Evolutionary conservation across 805 yeast species (phyloP).

Genomic region (Starmerella potacharoeniae): DNA sequence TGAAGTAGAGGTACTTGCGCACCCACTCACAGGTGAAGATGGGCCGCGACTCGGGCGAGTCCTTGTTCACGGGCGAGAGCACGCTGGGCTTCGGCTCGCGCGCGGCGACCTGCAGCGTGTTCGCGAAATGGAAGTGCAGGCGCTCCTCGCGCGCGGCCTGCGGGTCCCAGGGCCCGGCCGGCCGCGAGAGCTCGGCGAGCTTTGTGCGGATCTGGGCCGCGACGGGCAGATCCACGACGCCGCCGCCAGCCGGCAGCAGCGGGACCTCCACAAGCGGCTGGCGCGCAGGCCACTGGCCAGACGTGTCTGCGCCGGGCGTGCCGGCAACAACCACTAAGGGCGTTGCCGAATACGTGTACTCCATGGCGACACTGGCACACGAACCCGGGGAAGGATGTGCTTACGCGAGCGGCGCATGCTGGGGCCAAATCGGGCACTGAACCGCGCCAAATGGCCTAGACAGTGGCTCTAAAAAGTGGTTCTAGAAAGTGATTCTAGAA

Average conservation of each 20-base stretch:
- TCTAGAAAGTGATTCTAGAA: too few species aligned
- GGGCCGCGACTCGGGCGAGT: conserved; percentile 31
- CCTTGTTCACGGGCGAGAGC: conserved; percentile 38
- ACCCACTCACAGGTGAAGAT: conserved; percentile 42
- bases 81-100: conserved; percentile 23
- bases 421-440: too few species aligned
- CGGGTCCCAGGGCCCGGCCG: conserved; percentile 13
- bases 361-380: not conserved
- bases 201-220: not conserved
- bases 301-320: not conserved
- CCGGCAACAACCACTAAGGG: conserved; percentile 5
- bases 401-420: not conserved
- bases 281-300: not conserved
- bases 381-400: not conserved
- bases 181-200: not conserved
- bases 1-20: conserved; percentile 36
- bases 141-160: conserved; percentile 1
- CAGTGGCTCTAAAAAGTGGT: too few species aligned
- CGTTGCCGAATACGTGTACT: conserved; percentile 3
- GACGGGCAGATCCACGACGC: not conserved
- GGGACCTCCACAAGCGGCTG: not conserved
- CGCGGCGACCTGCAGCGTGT: conserved; percentile 8
- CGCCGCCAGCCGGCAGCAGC: not conserved
- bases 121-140: conserved; percentile 6
- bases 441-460: too few species aligned